A percentile compares a stretch with the other conserved stretches of the same genome.
These are phyloP conservation scores for Sphagnum magellanicum DNA, from an alignment of 228 moss, liverwort and hornwort genomes.

Conservation along the genomic window DNA sequence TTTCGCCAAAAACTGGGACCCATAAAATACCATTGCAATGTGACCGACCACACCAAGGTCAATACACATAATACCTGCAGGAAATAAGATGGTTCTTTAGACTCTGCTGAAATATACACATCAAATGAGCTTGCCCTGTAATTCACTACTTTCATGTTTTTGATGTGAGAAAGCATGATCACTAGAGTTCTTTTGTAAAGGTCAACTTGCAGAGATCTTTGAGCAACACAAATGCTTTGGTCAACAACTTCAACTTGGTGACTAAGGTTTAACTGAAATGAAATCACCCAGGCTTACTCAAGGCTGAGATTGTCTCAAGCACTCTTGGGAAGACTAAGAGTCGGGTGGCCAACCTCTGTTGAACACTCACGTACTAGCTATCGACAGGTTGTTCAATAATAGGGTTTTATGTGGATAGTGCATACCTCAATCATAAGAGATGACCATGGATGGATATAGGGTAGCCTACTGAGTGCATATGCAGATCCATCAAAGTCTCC, in stretches of 20 bases:
- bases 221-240: no score
- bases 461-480: constrained; percentile 61
- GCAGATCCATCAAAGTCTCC: constrained; percentile 53
- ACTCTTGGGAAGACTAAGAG: neutral
- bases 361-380: neutral
- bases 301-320: neutral
- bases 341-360: neutral
- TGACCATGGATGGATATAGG: constrained; percentile 51
- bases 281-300: neutral
- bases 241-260: neutral
- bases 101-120: neutral
- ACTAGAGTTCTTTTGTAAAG: neutral
- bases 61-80: constrained; percentile 68
- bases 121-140: neutral
- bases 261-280: neutral
- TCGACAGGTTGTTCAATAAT: no score
- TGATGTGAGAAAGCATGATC: neutral
- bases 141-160: neutral
- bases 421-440: constrained; percentile 71
- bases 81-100: neutral
- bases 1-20: constrained; percentile 80
- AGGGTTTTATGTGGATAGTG: no score
- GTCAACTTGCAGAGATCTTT: no score
- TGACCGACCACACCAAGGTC: constrained; percentile 80
- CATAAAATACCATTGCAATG: constrained; percentile 78